Evolutionary conservation across 2,329 filamentous ascomycete genomes (phyloP).

Genomic region (Ophiosphaerella herpotricha): DNA sequence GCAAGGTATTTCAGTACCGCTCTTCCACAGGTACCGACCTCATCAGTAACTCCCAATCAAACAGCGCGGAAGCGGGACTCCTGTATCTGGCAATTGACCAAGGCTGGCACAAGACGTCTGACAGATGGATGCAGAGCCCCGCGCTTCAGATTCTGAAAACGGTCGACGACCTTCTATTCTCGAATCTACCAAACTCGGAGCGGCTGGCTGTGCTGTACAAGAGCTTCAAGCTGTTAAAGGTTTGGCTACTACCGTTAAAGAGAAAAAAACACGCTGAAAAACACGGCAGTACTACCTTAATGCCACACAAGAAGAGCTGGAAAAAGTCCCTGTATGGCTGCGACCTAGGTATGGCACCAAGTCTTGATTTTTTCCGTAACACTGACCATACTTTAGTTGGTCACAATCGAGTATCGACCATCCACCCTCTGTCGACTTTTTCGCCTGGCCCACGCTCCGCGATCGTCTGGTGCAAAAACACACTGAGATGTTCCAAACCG

Average conservation of each 20-base stretch:
- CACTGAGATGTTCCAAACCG: conserved; percentile 23
- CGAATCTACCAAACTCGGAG: conserved; percentile 27
- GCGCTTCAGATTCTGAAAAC: conserved; percentile 33
- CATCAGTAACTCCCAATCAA: conserved; percentile 1
- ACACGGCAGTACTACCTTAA: conserved; percentile 37
- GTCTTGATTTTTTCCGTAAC: background rate
- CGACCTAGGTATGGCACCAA: conserved; percentile 22
- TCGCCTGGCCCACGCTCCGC: conserved; percentile 40
- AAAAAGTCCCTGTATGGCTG: conserved; percentile 36
- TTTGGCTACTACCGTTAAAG: background rate
- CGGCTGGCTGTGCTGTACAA: conserved; percentile 37
- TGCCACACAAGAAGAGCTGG: conserved; percentile 27
- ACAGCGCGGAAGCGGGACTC: conserved; percentile 30
- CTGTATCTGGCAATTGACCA: conserved; percentile 36
- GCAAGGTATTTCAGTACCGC: conserved; percentile 28
- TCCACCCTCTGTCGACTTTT: conserved; percentile 40
- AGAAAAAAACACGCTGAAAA: conserved; percentile 2
- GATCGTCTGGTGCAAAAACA: conserved; percentile 33
- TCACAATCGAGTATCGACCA: conserved; percentile 31
- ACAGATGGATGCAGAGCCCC: conserved; percentile 37
- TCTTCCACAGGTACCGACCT: conserved; percentile 2
- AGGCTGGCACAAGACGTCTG: conserved; percentile 30
- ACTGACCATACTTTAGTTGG: conserved; percentile 9
- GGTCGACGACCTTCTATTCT: conserved; percentile 37
- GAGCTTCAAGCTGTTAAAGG: conserved; percentile 42